Percentiles rank a stretch among this genome's conserved stretches.
phyloP scores from a whole-genome alignment of 192 early-diverging fungal species.

The Podila verticillata region DNA sequence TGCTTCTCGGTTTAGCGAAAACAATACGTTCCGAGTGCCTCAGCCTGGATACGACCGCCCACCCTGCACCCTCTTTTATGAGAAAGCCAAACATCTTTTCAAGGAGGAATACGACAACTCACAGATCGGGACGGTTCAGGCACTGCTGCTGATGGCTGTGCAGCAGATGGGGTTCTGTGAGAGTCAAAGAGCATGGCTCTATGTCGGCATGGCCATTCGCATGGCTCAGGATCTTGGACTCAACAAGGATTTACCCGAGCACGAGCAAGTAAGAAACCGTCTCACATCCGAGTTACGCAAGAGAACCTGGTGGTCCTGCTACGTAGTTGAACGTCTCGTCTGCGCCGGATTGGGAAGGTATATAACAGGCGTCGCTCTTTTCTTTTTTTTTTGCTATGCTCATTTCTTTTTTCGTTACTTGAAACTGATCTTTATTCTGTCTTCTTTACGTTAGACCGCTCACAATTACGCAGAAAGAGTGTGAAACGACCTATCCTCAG shows the following conservation, averaged over 20 bases:
- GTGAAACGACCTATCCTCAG: conserved; percentile 59
- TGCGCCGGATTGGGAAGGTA: conserved; percentile 76
- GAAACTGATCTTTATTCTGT: background rate
- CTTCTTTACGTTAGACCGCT: conserved; percentile 47
- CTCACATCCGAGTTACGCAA: conserved; percentile 64
- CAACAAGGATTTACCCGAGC: conserved; percentile 64
- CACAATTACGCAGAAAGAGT: conserved; percentile 60
- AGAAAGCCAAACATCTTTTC: conserved; percentile 73
- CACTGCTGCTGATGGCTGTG: conserved; percentile 71
- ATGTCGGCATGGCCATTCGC: conserved; percentile 70
- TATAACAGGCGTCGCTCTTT: conserved; percentile 4
- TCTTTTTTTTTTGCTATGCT: conserved; percentile 21
- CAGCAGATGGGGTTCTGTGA: conserved; percentile 78
- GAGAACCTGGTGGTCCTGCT: conserved; percentile 83
- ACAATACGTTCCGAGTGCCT: conserved; percentile 48
- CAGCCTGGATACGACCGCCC: conserved; percentile 58
- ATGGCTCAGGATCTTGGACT: conserved; percentile 81
- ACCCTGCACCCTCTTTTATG: conserved; percentile 62
- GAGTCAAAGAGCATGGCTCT: conserved; percentile 78
- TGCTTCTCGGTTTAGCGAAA: conserved; percentile 58
- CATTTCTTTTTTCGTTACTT: conserved; percentile 5
- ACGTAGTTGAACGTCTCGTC: conserved; percentile 73
- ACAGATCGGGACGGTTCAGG: conserved; percentile 69
- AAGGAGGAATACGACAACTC: conserved; percentile 75
- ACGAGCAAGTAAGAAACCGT: conserved; percentile 60